Conservation (phyloP, 1,139 yeast genomes). For the Wickerhamomyces sp. region DNA sequence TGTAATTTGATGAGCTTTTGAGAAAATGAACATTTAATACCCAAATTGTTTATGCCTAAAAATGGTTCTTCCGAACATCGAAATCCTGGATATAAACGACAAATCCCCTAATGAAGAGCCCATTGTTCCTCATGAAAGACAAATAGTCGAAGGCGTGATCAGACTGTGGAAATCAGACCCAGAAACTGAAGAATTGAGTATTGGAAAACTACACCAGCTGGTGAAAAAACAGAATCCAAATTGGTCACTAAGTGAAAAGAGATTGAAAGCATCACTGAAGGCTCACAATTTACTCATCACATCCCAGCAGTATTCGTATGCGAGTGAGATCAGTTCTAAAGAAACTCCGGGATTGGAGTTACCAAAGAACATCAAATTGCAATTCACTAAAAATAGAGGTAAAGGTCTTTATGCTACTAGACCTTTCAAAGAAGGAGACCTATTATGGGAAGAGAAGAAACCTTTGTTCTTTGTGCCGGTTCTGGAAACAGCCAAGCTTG, state of each 20-base stretch:
- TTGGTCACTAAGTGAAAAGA: constrained; percentile 62
- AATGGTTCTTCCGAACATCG: constrained; percentile 21
- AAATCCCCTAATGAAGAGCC: constrained; percentile 35
- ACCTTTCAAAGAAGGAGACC: constrained; percentile 43
- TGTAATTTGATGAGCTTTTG: too few relatives aligned
- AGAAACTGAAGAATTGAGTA: constrained; percentile 53
- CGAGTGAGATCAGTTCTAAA: constrained; percentile 49
- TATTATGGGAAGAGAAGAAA: constrained; percentile 53
- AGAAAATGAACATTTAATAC: too few relatives aligned
- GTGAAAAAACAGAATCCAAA: constrained; percentile 49
- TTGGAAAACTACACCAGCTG: constrained; percentile 47
- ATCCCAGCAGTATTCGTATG: constrained; percentile 41
- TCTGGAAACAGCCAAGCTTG: constrained; percentile 59
- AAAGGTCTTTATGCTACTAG: constrained; percentile 45
- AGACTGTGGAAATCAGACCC: constrained; percentile 69
- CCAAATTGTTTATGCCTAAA: too few relatives aligned
- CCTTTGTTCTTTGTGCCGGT: constrained; percentile 73
- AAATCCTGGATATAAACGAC: constrained; percentile 29
- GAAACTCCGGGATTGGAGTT: constrained; percentile 45
- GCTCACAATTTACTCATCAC: constrained; percentile 43
- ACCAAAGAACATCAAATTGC: constrained; percentile 43
- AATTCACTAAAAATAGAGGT: constrained; percentile 43
- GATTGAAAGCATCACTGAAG: constrained; percentile 50
- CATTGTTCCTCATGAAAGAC: constrained; percentile 56
- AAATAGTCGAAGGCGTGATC: constrained; percentile 58